Evolutionary conservation across 345 rosid species (phyloP), one percentile per base, ranked within the genome.

Genomic region (Arabis hirsuta): DNA sequence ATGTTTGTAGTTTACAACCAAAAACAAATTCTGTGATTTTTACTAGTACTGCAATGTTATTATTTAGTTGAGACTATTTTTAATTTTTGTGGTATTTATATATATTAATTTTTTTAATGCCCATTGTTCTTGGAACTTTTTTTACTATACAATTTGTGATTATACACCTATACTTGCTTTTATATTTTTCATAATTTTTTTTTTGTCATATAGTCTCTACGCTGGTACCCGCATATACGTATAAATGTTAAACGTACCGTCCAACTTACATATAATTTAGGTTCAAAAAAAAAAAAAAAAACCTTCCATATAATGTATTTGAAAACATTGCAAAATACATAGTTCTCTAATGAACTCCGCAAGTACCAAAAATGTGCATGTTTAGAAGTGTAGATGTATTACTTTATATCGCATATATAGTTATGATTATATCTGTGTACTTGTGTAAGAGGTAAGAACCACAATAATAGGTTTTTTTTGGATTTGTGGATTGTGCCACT

Each of bases 381-480:
- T 48, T 36, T 26, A 36, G 50, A 54, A 42, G 38, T 60, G 63
- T 22, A 55, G 10, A 55, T 63, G 57, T 9, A 22, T 44, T 54
- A 34, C 19, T 20, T 62, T 53, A 62, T 55, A 12, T 34, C 5
- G 55, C 47, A 63, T 63, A 32, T 42, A 52, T 22, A 20, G 54
- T 72, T 26, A 44, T 63, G 69, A 64, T 64, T 34, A 45, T 44
- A 53, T 65, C 50, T 14, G 12, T 27, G 65, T 73, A 65, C 66
- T 65, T 73, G 60, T 24, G 38, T 43, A 65, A 51, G 60, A 71
- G 20, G 52, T 36, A 50, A 47, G 19, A 56, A 56, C 38, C 52
- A 72, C 69, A 65, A 55, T 47, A 20, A 27, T 19, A 69, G 22
- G 4, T 31, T 6, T 45, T 65, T 38, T 22, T 54, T 31, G 20